Base-by-base conservation (phyloP, 2,329 filamentous ascomycete genomes). In the Xylariaceae sp. region DNA sequence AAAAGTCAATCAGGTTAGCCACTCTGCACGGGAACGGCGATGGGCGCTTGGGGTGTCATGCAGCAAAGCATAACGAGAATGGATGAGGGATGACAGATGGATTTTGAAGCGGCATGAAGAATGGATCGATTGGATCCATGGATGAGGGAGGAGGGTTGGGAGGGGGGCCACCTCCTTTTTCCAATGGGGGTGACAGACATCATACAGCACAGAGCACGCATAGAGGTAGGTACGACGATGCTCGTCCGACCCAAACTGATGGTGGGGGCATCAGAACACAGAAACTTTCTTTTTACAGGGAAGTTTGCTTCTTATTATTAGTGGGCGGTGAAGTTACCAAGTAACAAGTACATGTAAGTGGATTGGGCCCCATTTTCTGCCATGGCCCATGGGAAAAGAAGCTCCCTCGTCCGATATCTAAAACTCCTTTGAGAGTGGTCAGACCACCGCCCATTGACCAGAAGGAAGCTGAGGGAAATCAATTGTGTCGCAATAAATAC, bases 21-120 rank as follows among this genome's bases (percentile, higher is more conserved):
- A 41, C 16, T 27, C 46, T 57, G 50, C 53, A 57, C 18, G 50
- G 45, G 44, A 46, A 39, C 24, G 43, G 35, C n/a, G 32, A 40
- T 26, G 52, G 55, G 56, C 53, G 58, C 53, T 57, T 58, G 45
- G 30, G 42, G 43, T 45, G 39, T 44, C 45, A 57, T 46, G 51
- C 36, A 41, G 24, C 20, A 27, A 7, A 55, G 32, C 21, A 35
- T 15, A n/a, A 32, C 35, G 47, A 41, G 30, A 33, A 24, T 15
- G 42, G 43, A 13, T 23, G 30, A 41, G 18, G 32, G 39, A 15
- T 39, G 20, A 18, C 51, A 50, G 61, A 44, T 55, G 51, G 42
- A 35, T 30, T 42, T 43, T 40, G 37, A 23, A 41, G 36, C 27
- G 27, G 43, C 50, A 53, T 49, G 46, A 50, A 50, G 45, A 45